Evolutionary conservation across 441 rosid species (phyloP).

Genomic region (Gossypium schwendimanii): DNA sequence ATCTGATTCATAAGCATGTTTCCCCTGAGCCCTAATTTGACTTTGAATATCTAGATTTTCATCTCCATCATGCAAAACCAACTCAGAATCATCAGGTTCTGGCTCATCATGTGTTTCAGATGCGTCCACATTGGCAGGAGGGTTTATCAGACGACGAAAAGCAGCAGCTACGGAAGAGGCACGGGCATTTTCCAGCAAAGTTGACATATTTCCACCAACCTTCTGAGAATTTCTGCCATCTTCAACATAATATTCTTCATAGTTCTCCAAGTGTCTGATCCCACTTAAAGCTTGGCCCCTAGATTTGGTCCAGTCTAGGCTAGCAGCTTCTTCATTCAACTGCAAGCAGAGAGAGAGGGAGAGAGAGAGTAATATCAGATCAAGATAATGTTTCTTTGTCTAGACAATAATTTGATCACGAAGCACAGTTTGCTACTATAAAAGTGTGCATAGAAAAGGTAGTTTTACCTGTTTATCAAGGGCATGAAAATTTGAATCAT

Average conservation of each 20-base stretch:
- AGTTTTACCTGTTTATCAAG: constrained; percentile 74
- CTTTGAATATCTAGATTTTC: constrained; percentile 10
- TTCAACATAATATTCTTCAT: constrained; percentile 32
- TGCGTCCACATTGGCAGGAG: constrained; percentile 22
- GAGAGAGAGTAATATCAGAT: not conserved
- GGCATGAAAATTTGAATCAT: constrained; percentile 76
- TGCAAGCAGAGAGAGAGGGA: constrained; percentile 17
- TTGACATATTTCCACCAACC: constrained; percentile 64
- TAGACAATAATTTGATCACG: constrained; percentile 7
- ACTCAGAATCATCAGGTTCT: constrained; percentile 53
- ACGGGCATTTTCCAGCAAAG: constrained; percentile 55
- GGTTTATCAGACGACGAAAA: constrained; percentile 44
- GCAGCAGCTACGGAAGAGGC: constrained; percentile 87
- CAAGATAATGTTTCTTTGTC: constrained; percentile 6
- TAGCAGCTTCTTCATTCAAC: constrained; percentile 80
- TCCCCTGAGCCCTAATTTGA: constrained; percentile 12
- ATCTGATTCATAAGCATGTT: constrained; percentile 28
- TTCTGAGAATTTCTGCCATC: constrained; percentile 36
- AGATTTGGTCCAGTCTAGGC: constrained; percentile 90
- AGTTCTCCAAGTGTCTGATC: constrained; percentile 21
- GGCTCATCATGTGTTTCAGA: constrained; percentile 51
- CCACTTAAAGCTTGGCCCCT: constrained; percentile 58
- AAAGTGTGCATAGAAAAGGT: not conserved
- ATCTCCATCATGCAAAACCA: constrained; percentile 9
- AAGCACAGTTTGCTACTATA: not conserved